Evolutionary conservation across 208 protist genomes (phyloP).

Genomic region (Naegleria lovaniensis): DNA sequence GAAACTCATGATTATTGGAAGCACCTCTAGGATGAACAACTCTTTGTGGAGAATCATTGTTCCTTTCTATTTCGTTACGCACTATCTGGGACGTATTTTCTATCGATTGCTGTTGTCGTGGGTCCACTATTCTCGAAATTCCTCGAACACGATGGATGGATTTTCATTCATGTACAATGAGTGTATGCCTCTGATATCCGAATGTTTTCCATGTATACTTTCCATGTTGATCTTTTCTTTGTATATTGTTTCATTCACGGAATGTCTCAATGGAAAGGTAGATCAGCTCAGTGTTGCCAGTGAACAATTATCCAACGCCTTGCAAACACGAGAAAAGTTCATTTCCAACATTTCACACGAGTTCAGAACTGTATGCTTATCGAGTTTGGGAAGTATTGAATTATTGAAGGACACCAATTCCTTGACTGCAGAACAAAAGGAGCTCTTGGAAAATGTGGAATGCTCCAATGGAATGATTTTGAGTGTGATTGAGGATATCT

Average conservation of each 20-base stretch:
- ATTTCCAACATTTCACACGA: background rate
- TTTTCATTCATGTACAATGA: too few species aligned
- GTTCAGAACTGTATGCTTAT: background rate
- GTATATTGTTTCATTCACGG: background rate
- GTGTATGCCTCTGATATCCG: too few species aligned
- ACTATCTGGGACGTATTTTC: too few species aligned
- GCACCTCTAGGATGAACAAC: too few species aligned
- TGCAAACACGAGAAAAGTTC: background rate
- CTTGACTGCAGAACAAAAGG: background rate
- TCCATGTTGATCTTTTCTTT: too few species aligned
- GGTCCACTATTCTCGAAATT: too few species aligned
- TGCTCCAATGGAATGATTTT: background rate
- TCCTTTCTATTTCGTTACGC: too few species aligned
- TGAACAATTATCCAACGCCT: background rate
- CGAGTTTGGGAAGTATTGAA: background rate
- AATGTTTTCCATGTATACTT: too few species aligned
- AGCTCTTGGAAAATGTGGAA: background rate
- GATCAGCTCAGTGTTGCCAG: background rate
- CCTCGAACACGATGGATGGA: too few species aligned
- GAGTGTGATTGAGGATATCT: background rate
- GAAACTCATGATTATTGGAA: too few species aligned
- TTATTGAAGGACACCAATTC: background rate
- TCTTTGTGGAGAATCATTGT: too few species aligned
- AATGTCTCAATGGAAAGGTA: background rate
- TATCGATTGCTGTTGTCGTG: too few species aligned